Conservation (phyloP, 2,329 filamentous ascomycete genomes). For the Cordyceps farinosa region DNA sequence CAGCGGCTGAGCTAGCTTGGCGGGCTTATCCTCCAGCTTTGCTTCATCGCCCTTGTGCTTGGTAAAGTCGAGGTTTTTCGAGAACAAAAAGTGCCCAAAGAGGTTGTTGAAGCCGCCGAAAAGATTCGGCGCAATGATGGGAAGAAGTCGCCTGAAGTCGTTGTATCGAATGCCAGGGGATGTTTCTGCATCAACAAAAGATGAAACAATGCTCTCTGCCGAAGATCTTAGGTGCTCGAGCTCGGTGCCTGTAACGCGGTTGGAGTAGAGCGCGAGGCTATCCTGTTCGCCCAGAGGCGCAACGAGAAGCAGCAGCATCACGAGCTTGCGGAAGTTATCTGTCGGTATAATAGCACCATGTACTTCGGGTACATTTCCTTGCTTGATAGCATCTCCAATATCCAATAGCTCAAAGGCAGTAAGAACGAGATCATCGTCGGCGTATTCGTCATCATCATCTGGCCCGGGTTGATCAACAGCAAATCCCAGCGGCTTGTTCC, state of each 20-base stretch:
- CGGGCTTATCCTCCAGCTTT: conserved; percentile 20
- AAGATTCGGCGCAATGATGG: conserved; percentile 59
- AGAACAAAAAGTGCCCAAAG: conserved; percentile 74
- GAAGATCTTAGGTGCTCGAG: conserved; percentile 57
- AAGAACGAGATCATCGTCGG: conserved; percentile 61
- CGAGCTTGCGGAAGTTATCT: conserved; percentile 66
- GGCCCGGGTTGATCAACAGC: conserved; percentile 41
- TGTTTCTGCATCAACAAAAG: conserved; percentile 63
- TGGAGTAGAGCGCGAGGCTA: conserved; percentile 57
- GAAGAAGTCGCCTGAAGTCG: conserved; percentile 58
- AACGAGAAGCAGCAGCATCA: conserved; percentile 66
- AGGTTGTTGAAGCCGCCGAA: conserved; percentile 65
- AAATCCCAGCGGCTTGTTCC: conserved; percentile 36
- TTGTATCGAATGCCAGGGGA: conserved; percentile 59
- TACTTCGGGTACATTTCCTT: conserved; percentile 47
- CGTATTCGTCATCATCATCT: conserved; percentile 41
- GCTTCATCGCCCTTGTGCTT: conserved; percentile 40
- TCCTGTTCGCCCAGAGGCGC: conserved; percentile 65
- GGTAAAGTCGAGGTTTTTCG: conserved; percentile 65
- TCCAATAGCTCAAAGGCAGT: conserved; percentile 67
- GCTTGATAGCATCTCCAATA: conserved; percentile 57
- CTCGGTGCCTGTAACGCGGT: conserved; percentile 52
- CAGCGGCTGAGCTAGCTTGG: conserved; percentile 43
- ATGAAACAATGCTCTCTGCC: conserved; percentile 61
- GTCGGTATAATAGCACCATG: conserved; percentile 67